Evolutionary conservation across 345 rosid genomes (phyloP), one percentile per base, ranked within the genome.

Genomic region (Litchi chinensis): DNA sequence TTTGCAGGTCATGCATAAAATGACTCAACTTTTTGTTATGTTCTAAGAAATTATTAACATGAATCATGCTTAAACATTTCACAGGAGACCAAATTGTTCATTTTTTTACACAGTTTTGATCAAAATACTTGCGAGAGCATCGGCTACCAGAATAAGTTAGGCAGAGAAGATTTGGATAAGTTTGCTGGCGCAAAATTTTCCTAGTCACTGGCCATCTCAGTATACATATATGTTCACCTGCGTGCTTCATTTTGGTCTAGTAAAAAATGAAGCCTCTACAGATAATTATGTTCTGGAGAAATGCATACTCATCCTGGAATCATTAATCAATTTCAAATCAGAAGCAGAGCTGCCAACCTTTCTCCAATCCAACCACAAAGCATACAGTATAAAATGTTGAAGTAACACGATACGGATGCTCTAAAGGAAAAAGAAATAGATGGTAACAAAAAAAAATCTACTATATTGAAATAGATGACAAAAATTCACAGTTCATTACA

Each of bases 401-500:
- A 41, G 7, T 16, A 26, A 59, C 12, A 48, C 8, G 26, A 15
- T 32, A 22, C 8, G 7, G 2, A 44, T 12, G 24, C 21, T 46
- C 2, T 3, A 66, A 64, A 21, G 21, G 71, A 71, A 26, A 71
- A 69, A 16, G 16, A 78, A 13, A 40, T 7, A 56, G 37, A 62
- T 19, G 22, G 37, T 12, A 79, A 82, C 21, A 43, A 43, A 74
- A 52, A 52, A 67, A 66, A 57, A 70, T 65, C 80, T 78, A 75
- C 39, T 65, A 74, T 48, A 43, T 43, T 72, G 69, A 60, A 52
- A 75, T 44, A 63, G 71, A 83, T 57, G 76, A 66, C 62, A 73
- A 77, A 68, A 62, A 63, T 82, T 80, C 70, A 48, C 43, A 65
- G 56, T 24, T 54, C 11, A 68, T 60, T 50, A 62, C 86, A 77